phyloP scores from a whole-genome alignment of 192 early-diverging fungal genomes.

The Backusella australiensis region DNA sequence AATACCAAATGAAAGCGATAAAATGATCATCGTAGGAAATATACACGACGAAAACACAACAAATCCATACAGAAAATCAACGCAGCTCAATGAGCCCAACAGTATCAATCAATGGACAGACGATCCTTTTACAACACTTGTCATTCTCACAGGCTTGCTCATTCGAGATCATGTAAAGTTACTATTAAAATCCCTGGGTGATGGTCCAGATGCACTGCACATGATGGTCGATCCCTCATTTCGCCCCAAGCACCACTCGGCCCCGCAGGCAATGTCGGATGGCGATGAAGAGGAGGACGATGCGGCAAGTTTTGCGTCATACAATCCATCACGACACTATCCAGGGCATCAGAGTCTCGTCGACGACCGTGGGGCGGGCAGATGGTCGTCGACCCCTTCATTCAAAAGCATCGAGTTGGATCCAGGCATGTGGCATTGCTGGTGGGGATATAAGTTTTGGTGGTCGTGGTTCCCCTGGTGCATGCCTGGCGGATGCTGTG shows the following conservation, averaged over 20 bases:
- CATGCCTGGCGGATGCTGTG: constrained; percentile 15
- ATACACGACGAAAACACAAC: background rate
- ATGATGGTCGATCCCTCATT: background rate
- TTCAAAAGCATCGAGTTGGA: constrained; percentile 13
- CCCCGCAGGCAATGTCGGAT: background rate
- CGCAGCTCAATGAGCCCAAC: background rate
- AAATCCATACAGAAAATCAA: constrained; percentile 5
- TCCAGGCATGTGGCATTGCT: constrained; percentile 8
- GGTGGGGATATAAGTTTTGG: constrained; percentile 17
- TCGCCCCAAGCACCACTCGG: background rate
- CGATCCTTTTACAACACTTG: constrained; percentile 13
- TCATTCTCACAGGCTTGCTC: constrained; percentile 6
- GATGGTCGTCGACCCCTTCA: constrained; percentile 1
- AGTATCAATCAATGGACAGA: background rate
- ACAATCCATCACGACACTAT: background rate
- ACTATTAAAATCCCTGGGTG: constrained; percentile 2
- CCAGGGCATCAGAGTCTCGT: constrained; percentile 4
- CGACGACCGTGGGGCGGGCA: background rate
- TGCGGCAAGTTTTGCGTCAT: background rate
- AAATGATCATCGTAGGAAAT: background rate
- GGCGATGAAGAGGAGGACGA: constrained; percentile 3
- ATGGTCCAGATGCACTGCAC: constrained; percentile 1
- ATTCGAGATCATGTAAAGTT: background rate
- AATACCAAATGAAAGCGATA: constrained; percentile 2
- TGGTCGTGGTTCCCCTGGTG: constrained; percentile 14